Base-by-base conservation (phyloP, 1,284 basidiomycete species). In the Takashimella tepidaria region DNA sequence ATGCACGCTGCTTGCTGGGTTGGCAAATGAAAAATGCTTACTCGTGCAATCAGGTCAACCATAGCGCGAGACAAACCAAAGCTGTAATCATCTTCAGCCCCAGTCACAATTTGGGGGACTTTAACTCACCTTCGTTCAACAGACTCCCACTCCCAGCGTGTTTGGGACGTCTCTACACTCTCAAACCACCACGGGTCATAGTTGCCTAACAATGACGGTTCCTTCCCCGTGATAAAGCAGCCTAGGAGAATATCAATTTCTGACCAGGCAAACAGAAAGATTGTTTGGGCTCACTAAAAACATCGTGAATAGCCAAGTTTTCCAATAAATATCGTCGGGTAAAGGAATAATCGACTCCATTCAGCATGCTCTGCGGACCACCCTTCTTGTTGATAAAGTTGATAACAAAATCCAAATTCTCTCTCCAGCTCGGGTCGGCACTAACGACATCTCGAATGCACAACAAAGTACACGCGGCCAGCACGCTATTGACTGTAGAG, bases 181-280 rank as follows among this genome's bases (percentile, higher is more conserved):
- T 68, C 66, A 49, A 67, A 68, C 67, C 67, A 69, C 67, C 66
- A 69, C 22, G 60, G 57, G 47, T 64, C 64, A 50, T 59, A 69
- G 54, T 64, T 62, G 24, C 62, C 67, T 24, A 67, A 50, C 31
- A 69, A 47, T 1, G 61, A 46, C 5, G 67, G 67, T 50, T 66
- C 66, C 49, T 63, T 67, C n/a, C 62, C 62, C 1, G 64, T 69
- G 22, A 64, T 58, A 53, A 68, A 67, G 19, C 51, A 66, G 41
- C 66, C 67, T 61, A 55, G n/a, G n/a, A n/a, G n/a, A n/a, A n/a
- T n/a, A n/a, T n/a, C n/a, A n/a, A n/a, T n/a, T n/a, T n/a, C n/a
- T n/a, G n/a, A n/a, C n/a, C n/a, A 45, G 19, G 49, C 21, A 8
- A 43, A 20, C 42, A 10, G 5, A 20, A 16, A 16, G 12, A n/a